Base-by-base conservation (phyloP, 164 flowering plant species). In the Taxillus chinensis region DNA sequence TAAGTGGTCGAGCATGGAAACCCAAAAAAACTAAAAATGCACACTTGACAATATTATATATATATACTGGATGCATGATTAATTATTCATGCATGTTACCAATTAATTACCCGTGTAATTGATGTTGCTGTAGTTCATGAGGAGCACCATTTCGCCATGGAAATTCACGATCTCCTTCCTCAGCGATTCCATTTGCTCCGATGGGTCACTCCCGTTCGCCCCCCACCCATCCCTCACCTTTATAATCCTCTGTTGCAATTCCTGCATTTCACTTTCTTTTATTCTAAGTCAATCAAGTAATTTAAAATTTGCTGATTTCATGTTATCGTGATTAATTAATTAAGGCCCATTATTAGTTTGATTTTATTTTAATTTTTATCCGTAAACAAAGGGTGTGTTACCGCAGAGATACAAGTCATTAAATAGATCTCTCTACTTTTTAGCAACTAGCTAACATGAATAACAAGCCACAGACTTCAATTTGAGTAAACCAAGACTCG, bases 61-160 rank as follows among this genome's bases (percentile, higher is more conserved):
- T n/a, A n/a, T n/a, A n/a, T n/a, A n/a, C n/a, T n/a, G n/a, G n/a
- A n/a, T 27, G 27, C 1, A 27, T 27, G 27, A 27, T 27, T 27
- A 27, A 27, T 27, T 27, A 27, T 27, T 27, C 27, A 27, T 9
- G 37, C 14, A 14, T 57, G 61, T 38, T 39, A 39, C 27, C 8
- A 0, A 70, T n/a, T n/a, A n/a, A n/a, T n/a, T n/a, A 91, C 96
- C 95, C 63, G 96, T 89, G 74, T 87, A 92, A 59, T 89, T 92
- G 73, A 92, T 62, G 53, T 75, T 80, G 83, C 96, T 92, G 73
- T 92, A 92, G 61, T 83, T 86, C 59, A 66, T 78, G 15, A 92
- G 61, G 13, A 92, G 88, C 48, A 92, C 91, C 96, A 89, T 92
- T 77, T 92, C 95, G 0, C 98, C 95, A 55, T 89, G 95, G 73